A percentile compares a stretch with the other conserved stretches of the same genome.
Conservation (phyloP, 805 yeast genomes). For the Cyberlindnera veronae region DNA sequence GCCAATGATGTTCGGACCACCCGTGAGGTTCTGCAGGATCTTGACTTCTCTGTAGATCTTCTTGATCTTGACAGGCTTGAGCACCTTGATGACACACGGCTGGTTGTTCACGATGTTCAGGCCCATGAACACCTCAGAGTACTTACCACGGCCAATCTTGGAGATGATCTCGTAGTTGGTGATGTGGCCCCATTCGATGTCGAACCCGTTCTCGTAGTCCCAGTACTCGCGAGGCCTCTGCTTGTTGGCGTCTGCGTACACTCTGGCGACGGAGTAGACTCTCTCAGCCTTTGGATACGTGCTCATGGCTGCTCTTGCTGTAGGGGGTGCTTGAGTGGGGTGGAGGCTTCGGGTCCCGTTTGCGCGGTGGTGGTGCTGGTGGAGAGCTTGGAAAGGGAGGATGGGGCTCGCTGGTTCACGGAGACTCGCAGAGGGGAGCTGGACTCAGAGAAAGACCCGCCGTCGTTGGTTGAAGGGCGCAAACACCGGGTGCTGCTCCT, state of each 20-base stretch:
- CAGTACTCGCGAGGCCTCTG: constrained; percentile 70
- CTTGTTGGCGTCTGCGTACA: constrained; percentile 72
- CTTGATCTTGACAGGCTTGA: constrained; percentile 90
- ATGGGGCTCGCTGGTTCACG: background rate
- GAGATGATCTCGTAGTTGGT: constrained; percentile 69
- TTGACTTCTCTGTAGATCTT: constrained; percentile 88
- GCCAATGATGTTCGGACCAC: constrained; percentile 79
- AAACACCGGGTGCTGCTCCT: too few species aligned
- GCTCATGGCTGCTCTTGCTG: constrained; percentile 9
- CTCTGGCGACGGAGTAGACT: constrained; percentile 49
- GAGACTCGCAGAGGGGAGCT: background rate
- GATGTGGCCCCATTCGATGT: constrained; percentile 59
- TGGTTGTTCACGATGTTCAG: constrained; percentile 60
- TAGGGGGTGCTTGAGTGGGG: background rate
- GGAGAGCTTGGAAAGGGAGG: background rate
- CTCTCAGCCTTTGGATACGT: constrained; percentile 27
- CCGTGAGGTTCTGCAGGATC: constrained; percentile 78
- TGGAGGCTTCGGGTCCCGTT: background rate
- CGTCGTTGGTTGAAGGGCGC: too few species aligned
- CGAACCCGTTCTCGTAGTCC: constrained; percentile 70
- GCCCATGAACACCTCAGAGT: constrained; percentile 93
- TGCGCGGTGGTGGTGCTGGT: background rate
- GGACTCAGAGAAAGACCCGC: too few species aligned
- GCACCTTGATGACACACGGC: constrained; percentile 78
- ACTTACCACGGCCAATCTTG: constrained; percentile 90